Percentiles rank a stretch among this genome's conserved stretches.
Conservation (phyloP, 805 yeast genomes). For the Saccharomycopsis oosterbeekiorum region DNA sequence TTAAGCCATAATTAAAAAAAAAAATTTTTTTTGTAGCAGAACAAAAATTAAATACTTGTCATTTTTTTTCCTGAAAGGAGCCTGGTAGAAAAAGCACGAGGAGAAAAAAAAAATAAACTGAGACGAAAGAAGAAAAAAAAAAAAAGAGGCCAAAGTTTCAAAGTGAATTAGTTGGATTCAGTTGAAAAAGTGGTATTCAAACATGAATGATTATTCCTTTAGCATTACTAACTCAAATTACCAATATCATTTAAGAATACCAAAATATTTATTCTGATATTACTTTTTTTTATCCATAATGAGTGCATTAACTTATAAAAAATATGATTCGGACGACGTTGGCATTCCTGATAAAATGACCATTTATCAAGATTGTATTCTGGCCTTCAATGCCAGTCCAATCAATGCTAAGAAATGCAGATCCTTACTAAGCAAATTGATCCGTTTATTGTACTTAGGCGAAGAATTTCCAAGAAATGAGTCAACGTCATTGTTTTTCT, state of each 20-base stretch:
- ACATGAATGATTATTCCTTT: neutral
- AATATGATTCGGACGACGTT: conserved; percentile 67
- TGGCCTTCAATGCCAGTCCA: conserved; percentile 86
- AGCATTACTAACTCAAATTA: no score
- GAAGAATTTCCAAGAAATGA: conserved; percentile 81
- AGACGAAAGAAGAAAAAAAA: neutral
- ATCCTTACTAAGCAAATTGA: conserved; percentile 64
- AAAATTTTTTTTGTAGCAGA: neutral
- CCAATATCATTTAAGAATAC: no score
- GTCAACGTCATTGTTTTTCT: conserved; percentile 86
- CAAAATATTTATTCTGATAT: neutral
- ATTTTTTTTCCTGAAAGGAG: neutral
- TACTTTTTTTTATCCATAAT: neutral
- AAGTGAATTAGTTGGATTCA: neutral
- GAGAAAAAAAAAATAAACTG: neutral
- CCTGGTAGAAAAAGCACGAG: neutral
- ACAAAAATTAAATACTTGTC: neutral
- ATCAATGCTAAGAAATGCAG: conserved; percentile 85
- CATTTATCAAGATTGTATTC: conserved; percentile 89
- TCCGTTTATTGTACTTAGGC: conserved; percentile 76
- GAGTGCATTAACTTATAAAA: conserved; percentile 33
- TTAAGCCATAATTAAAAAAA: neutral
- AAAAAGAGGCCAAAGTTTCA: neutral
- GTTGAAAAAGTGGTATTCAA: neutral
- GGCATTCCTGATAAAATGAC: conserved; percentile 89